phyloP scores from a whole-genome alignment of 2,329 filamentous ascomycete genomes.

The Purpureocillium takamizusanense region DNA sequence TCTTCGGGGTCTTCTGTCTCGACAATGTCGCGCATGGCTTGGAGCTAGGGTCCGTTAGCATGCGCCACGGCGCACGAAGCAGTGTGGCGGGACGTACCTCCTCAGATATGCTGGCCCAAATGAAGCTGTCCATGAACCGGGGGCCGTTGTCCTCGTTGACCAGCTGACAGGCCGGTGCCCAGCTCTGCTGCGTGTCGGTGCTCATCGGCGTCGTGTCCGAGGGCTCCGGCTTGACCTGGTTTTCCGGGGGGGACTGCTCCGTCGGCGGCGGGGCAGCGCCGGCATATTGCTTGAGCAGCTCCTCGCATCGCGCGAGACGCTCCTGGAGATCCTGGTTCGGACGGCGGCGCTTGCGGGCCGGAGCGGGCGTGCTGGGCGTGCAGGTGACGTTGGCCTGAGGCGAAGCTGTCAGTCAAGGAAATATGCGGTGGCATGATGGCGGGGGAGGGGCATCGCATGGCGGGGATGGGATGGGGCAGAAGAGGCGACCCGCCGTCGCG shows the following conservation, averaged over 20 bases:
- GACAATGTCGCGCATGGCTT: constrained; percentile 50
- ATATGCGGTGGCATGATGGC: background rate
- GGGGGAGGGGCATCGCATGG: constrained; percentile 1
- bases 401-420: constrained; percentile 6
- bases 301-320: constrained; percentile 48
- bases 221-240: constrained; percentile 15
- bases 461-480: background rate
- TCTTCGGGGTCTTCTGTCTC: constrained; percentile 41
- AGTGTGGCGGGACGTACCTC: constrained; percentile 29
- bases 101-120: constrained; percentile 45
- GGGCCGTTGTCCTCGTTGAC: constrained; percentile 45
- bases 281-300: constrained; percentile 49
- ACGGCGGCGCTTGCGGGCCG: constrained; percentile 47
- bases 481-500: background rate
- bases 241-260: constrained; percentile 7
- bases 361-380: constrained; percentile 50
- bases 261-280: constrained; percentile 17
- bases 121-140: constrained; percentile 48
- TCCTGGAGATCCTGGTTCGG: constrained; percentile 55
- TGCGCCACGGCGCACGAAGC: background rate
- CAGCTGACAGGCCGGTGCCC: constrained; percentile 42
- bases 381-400: constrained; percentile 48
- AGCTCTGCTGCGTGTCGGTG: constrained; percentile 21
- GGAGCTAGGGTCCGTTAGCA: constrained; percentile 30
- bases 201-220: constrained; percentile 15